Evolutionary conservation across 495 filamentous ascomycete genomes (phyloP).

Genomic region (Opeltia flavorubescens): DNA sequence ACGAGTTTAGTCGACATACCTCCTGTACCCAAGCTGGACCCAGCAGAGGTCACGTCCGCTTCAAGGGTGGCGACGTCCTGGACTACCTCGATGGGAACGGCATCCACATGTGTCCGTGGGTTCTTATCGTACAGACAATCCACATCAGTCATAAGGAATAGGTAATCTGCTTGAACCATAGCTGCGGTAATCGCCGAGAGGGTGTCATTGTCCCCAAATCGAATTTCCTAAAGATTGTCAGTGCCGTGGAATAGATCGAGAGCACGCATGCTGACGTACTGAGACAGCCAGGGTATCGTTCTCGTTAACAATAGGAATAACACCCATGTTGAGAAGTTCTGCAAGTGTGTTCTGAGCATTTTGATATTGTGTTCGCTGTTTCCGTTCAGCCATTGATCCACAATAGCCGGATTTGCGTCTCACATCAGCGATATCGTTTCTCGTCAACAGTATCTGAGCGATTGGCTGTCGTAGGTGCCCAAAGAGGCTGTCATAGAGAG

Average conservation of each 20-base stretch:
- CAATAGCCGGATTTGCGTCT: slow-evolving; percentile 11
- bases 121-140: slow-evolving; percentile 96
- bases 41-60: slow-evolving; percentile 82
- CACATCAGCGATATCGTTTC: slow-evolving; percentile 94
- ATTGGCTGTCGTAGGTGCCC: slow-evolving; percentile 76
- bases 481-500: slow-evolving; percentile 88
- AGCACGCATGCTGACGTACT: slow-evolving; percentile 22
- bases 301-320: slow-evolving; percentile 97
- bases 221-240: slow-evolving; percentile 59
- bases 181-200: slow-evolving; percentile 90
- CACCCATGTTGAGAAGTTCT: slow-evolving; percentile 85
- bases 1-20: slow-evolving; percentile 98
- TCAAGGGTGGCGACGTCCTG: slow-evolving; percentile 75
- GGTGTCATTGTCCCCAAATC: slow-evolving; percentile 98
- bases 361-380: slow-evolving; percentile 76
- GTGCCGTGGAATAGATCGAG: neutral
- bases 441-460: slow-evolving; percentile 86
- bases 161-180: slow-evolving; percentile 92
- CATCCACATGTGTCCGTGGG: slow-evolving; percentile 69
- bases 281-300: slow-evolving; percentile 94
- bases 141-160: slow-evolving; percentile 98
- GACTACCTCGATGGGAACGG: slow-evolving; percentile 80
- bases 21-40: slow-evolving; percentile 82
- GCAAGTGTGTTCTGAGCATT: slow-evolving; percentile 91
- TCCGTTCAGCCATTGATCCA: no score